Evolutionary conservation across 1,139 yeast species (phyloP), one percentile per base, ranked within the genome.

Genomic region (Yamadazyma dendronema): DNA sequence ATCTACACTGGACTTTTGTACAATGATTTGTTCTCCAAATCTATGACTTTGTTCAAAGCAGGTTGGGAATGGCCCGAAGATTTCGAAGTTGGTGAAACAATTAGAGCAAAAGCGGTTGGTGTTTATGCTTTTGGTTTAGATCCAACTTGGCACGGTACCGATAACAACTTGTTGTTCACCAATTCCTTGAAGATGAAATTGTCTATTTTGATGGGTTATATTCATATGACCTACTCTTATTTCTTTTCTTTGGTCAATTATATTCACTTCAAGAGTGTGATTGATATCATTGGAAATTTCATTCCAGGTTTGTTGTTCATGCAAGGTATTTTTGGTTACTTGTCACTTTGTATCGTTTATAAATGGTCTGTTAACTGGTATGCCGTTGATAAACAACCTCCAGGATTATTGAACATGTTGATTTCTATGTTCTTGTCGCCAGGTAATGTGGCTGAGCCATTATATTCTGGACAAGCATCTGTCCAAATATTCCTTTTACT

Each of bases 111-210:
- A 31, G 90, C 84, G 10, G 65, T 61, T 12, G 88, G 89, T 5
- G 73, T 74, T 8, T 84, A 84, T 53, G 65, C 78, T 11, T 62
- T 83, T 51, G 94, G 94, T 36, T 62, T 84, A 42, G 94, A 84
- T 59, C 78, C 81, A 36, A 81, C 79, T 2, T 84, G 94, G 94
- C 94, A 84, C 57, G 90, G 92, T 15, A 68, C 92, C 30, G 94
- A 84, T 50, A 84, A 84, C 58, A 79, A 80, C 7, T 68, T 84
- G 46, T 64, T 84, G 41, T 84, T 84, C 59, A 72, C 88, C 22
- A 84, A 84, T 60, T 84, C 92, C 0, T 84, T 82, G 61, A 84
- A 84, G 62, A 84, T 84, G 94, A 84, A 84, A 53, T 66, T 84
- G 43, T 84, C 92, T 2, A 81, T 84, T 41, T 70, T 84, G 51